Evolutionary conservation across 2,329 filamentous ascomycete genomes (phyloP).

Genomic region (Ophiostoma sp.): DNA sequence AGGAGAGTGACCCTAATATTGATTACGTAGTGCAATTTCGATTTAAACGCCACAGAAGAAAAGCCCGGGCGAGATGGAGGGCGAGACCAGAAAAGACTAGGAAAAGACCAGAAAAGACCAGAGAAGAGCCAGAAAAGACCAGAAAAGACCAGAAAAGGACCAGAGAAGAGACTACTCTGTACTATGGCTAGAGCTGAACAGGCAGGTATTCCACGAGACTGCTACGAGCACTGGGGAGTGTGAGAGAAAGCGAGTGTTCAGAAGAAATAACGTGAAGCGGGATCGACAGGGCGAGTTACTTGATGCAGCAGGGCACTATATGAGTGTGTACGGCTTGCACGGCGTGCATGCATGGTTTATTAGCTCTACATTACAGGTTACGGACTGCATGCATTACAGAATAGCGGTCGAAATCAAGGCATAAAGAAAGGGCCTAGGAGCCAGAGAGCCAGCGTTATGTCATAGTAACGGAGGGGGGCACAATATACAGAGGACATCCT

Average conservation of each 20-base stretch:
- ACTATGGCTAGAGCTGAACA: neutral
- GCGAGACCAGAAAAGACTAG: too few species aligned
- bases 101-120: too few species aligned
- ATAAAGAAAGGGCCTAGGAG: neutral
- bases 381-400: neutral
- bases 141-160: neutral
- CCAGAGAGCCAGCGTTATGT: neutral
- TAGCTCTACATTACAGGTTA: neutral
- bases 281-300: neutral
- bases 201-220: neutral
- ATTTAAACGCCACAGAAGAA: neutral
- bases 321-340: neutral
- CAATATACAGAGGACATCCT: neutral
- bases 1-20: neutral
- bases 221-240: neutral
- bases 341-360: neutral
- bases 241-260: neutral
- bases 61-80: too few species aligned
- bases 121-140: neutral
- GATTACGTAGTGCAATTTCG: slow-evolving; percentile 6
- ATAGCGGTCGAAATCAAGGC: neutral
- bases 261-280: neutral
- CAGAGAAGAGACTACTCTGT: neutral
- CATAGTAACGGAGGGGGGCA: neutral
- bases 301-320: neutral